Percentiles rank a stretch among this genome's conserved stretches.
Conservation (phyloP, 208 protist species). For the Trypanosoma theileri region DNA sequence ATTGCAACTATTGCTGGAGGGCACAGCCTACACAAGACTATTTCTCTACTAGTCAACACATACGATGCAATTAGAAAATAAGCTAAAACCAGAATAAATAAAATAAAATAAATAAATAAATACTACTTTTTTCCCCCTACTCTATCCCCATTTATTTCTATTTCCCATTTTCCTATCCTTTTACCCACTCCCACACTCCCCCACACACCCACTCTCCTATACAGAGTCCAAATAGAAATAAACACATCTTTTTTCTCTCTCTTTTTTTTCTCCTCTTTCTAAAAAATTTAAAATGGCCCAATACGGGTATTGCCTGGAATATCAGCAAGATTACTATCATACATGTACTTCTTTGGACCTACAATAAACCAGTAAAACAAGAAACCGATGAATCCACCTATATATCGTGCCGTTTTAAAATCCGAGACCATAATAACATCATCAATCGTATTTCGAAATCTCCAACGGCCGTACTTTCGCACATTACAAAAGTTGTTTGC, state of each 20-base stretch:
- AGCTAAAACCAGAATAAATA: not conserved
- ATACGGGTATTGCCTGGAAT: constrained; percentile 80
- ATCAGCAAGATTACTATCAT: constrained; percentile 70
- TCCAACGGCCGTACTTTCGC: constrained; percentile 79
- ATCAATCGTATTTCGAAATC: constrained; percentile 87
- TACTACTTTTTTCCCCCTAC: not conserved
- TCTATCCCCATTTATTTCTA: not conserved
- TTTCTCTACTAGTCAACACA: too few relatives aligned
- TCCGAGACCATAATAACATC: constrained; percentile 85
- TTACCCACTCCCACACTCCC: not conserved
- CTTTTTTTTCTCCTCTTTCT: not conserved
- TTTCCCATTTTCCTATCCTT: not conserved
- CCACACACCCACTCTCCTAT: too few relatives aligned
- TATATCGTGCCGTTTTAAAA: constrained; percentile 73
- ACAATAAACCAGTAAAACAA: constrained; percentile 89
- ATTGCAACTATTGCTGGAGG: too few relatives aligned
- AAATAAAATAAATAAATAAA: constrained; percentile 9
- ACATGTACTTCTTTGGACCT: constrained; percentile 82
- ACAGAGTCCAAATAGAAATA: too few relatives aligned
- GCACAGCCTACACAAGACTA: too few relatives aligned
- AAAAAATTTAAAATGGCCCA: constrained; percentile 44
- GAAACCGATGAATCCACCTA: constrained; percentile 69
- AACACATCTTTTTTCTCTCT: not conserved
- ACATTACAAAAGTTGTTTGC: constrained; percentile 89
- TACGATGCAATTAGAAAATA: not conserved